Evolutionary conservation across 2,329 filamentous ascomycete genomes (phyloP), one percentile per base, ranked within the genome.

Genomic region (Ceratocystis variospora): DNA sequence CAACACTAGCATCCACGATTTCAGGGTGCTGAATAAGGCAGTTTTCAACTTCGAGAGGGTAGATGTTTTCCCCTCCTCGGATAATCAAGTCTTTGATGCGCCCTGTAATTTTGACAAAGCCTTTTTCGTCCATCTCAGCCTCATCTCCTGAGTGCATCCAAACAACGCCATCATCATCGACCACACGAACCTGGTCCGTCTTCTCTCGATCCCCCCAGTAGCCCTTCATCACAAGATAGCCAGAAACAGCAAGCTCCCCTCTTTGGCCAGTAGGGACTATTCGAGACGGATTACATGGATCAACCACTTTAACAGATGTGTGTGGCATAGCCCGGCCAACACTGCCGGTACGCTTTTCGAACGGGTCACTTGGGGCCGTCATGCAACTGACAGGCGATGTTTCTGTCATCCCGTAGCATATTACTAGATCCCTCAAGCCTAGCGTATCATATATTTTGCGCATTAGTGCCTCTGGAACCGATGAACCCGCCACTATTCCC

Each of bases 71-170:
- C 28, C 94, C 94, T 33, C 89, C 93, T 31, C 90, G 84, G 73
- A 97, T 97, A 71, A 99, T 96, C 65, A 97, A 76, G 73, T 99
- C 94, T 76, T 97, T 97, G 73, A 96, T 93, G 17, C 92, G 81
- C 2, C 92, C 90, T 0, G 91, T 96, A 72, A 97, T 96, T 70
- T 83, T 83, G 1, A 96, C 83, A 73, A 91, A 97, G 1, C 93
- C 94, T 33, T 91, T 81, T 3, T 76, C 79, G 68, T 95, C 90
- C 83, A 97, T 95, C 64, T 79, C 77, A 1, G 91, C 94, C 78
- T 97, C 93, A 72, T 99, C 94, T 22, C 94, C 94, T 0, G 88
- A 95, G 75, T 88, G 80, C 88, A 97, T 94, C 93, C 93, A 97
- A 19, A 87, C 73, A 5, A 80, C 79, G 0, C 80, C 75, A 15